A percentile compares a stretch with the other conserved stretches of the same genome.
Evolutionary conservation across 306 rosid genomes (phyloP).

Genomic region (Rosa persica): DNA sequence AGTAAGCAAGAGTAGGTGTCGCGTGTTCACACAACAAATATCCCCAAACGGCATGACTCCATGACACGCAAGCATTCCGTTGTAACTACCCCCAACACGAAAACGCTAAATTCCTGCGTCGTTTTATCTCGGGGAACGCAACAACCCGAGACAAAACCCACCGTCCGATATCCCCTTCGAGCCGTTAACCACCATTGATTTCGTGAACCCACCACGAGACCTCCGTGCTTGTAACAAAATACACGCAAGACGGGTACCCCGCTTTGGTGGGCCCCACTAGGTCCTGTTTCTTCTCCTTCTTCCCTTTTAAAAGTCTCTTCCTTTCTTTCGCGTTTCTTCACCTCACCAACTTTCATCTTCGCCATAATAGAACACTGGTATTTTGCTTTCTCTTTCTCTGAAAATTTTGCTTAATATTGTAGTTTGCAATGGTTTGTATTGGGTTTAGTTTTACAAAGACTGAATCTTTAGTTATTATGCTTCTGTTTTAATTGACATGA

Average conservation of each 20-base stretch:
- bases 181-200: slow-evolving; percentile 1
- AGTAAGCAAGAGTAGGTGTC: slow-evolving; percentile 2
- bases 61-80: slow-evolving; percentile 37
- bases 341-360: slow-evolving; percentile 17
- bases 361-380: background rate
- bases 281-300: background rate
- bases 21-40: slow-evolving; percentile 18
- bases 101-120: background rate
- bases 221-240: background rate
- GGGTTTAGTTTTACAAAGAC: no score
- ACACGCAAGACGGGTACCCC: background rate
- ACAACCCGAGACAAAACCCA: background rate
- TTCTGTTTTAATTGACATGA: no score
- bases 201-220: background rate
- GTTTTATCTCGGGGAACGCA: background rate
- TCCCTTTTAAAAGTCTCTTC: background rate
- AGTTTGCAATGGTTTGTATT: no score
- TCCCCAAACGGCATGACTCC: background rate
- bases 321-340: background rate
- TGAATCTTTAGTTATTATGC: no score
- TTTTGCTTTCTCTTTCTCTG: no score
- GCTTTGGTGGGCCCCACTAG: slow-evolving; percentile 33
- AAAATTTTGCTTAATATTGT: no score
- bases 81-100: slow-evolving; percentile 15
- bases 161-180: background rate